phyloP scores from a whole-genome alignment of 305 asterid species.

The Ruellia speciosa region DNA sequence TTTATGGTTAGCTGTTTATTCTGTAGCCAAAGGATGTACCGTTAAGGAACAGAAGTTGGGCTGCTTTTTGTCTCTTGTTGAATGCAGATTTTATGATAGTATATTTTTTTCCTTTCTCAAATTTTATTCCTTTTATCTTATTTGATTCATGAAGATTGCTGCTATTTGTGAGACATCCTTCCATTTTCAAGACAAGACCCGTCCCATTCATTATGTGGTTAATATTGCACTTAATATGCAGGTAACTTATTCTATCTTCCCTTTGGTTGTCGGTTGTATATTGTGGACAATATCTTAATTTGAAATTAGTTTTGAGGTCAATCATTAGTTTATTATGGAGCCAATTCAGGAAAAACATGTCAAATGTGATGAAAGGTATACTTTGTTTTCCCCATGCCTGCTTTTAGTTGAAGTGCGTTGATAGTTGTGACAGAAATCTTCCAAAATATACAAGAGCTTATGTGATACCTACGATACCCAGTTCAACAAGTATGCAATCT shows the following conservation, averaged over 20 bases:
- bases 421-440: constrained; percentile 5
- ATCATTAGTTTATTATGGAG: constrained; percentile 6
- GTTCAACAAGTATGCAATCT: constrained; percentile 4
- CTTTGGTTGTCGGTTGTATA: constrained; percentile 14
- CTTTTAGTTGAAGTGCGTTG: constrained; percentile 4
- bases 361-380: background rate
- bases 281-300: constrained; percentile 8
- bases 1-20: too few relatives aligned
- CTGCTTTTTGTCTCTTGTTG: too few relatives aligned
- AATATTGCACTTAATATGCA: constrained; percentile 62
- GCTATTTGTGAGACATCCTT: constrained; percentile 83
- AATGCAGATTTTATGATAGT: too few relatives aligned
- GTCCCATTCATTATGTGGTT: constrained; percentile 71
- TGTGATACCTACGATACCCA: background rate
- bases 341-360: constrained; percentile 1
- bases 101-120: background rate
- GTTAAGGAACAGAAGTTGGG: too few relatives aligned
- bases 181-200: constrained; percentile 87
- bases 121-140: background rate
- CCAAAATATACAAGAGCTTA: background rate
- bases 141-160: constrained; percentile 57
- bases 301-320: constrained; percentile 1
- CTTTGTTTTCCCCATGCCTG: constrained; percentile 10
- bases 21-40: too few relatives aligned
- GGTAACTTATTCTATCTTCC: constrained; percentile 42